Evolutionary conservation across 257 asterid genomes (phyloP).

Genomic region (Przewalskia tangutica): DNA sequence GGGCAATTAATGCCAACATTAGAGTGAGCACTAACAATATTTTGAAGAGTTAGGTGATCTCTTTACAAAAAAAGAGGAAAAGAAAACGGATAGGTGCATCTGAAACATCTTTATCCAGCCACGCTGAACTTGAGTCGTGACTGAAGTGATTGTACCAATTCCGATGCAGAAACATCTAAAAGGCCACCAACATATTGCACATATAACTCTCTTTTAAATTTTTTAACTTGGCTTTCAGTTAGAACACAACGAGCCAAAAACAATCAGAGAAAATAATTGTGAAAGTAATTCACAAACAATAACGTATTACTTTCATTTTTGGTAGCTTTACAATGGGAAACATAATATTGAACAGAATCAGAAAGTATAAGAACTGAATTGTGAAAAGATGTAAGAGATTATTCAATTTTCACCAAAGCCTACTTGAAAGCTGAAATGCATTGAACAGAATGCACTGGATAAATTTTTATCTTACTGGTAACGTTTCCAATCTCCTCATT

Average conservation of each 20-base stretch:
- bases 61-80: background rate
- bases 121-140: background rate
- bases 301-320: background rate
- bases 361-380: background rate
- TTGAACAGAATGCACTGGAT: background rate
- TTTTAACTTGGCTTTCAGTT: background rate
- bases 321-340: background rate
- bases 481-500: background rate
- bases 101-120: background rate
- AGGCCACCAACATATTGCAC: background rate
- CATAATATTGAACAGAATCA: no score
- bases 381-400: background rate
- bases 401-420: background rate
- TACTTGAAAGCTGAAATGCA: background rate
- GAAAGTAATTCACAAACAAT: background rate
- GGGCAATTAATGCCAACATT: background rate
- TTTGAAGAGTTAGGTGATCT: background rate
- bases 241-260: background rate
- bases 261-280: background rate
- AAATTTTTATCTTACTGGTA: background rate
- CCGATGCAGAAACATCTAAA: background rate
- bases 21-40: background rate
- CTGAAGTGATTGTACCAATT: background rate
- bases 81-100: background rate
- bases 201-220: background rate